A percentile compares a stretch with the other conserved stretches of the same genome.
phyloP scores from a whole-genome alignment of 129 eudicot species.

The Centaurea solstitialis region DNA sequence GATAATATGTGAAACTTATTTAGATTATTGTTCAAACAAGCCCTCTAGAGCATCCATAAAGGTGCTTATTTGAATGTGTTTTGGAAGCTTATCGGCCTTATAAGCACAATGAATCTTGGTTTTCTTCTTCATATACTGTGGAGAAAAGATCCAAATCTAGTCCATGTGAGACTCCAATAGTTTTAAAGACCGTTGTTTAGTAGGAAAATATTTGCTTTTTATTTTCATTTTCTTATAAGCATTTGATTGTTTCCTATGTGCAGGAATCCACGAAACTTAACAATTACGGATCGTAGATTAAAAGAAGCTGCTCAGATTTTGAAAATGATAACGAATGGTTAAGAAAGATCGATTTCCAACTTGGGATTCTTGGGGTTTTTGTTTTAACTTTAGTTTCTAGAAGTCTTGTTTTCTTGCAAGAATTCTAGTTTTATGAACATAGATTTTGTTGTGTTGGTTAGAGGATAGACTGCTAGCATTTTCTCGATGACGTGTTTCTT shows the following conservation, averaged over 20 bases:
- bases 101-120: not conserved
- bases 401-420: constrained; percentile 22
- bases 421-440: constrained; percentile 9
- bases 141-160: not conserved
- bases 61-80: not conserved
- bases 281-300: constrained; percentile 47
- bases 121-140: not conserved
- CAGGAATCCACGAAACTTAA: constrained; percentile 44
- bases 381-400: not conserved
- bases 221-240: not conserved
- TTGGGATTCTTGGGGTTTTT: constrained; percentile 8
- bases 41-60: not conserved
- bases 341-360: constrained; percentile 21
- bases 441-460: constrained; percentile 6
- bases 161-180: not conserved
- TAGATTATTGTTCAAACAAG: not conserved
- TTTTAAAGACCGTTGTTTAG: not conserved
- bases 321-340: constrained; percentile 29
- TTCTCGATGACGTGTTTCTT: not conserved
- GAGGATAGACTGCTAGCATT: not conserved
- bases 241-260: not conserved
- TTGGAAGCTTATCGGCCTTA: not conserved
- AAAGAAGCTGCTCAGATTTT: constrained; percentile 62
- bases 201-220: not conserved
- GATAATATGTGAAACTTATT: not conserved